These are phyloP conservation scores for Amoeboaphelidium occidentale DNA, from an alignment of 371 early-diverging fungal species.

Conservation along the genomic window DNA sequence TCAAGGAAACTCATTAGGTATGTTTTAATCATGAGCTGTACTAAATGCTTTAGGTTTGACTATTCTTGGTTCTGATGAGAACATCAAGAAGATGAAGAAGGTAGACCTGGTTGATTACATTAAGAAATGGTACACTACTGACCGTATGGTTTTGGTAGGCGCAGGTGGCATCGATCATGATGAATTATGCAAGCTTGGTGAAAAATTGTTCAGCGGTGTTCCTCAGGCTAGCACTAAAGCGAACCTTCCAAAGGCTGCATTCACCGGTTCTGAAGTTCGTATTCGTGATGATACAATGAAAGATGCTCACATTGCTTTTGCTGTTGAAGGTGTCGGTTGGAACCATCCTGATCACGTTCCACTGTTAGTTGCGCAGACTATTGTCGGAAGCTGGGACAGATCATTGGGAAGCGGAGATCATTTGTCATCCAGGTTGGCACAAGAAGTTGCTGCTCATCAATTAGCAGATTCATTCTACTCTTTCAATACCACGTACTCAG, in stretches of 20 bases:
- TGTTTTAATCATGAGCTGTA: neutral
- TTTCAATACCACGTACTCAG: conserved; percentile 91
- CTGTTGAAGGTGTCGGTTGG: conserved; percentile 88
- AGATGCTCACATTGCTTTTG: conserved; percentile 73
- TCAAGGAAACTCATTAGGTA: conserved; percentile 27
- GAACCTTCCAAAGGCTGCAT: conserved; percentile 31
- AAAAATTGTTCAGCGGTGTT: conserved; percentile 58
- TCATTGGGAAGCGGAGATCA: conserved; percentile 60
- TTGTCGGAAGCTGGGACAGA: conserved; percentile 90
- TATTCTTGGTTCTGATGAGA: conserved; percentile 74
- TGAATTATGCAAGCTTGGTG: conserved; percentile 62
- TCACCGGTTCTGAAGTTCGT: conserved; percentile 70
- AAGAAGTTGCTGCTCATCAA: conserved; percentile 46
- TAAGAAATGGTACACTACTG: conserved; percentile 73
- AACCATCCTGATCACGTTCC: conserved; percentile 84
- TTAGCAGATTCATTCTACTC: conserved; percentile 91
- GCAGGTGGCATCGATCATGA: conserved; percentile 88
- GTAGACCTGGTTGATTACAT: conserved; percentile 64
- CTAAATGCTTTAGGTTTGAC: conserved; percentile 45
- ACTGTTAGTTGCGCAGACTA: conserved; percentile 71
- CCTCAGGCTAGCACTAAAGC: neutral
- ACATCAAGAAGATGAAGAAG: conserved; percentile 59
- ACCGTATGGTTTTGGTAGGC: conserved; percentile 83
- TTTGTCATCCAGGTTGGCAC: conserved; percentile 58
- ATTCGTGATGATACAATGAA: conserved; percentile 17